Base-by-base conservation (phyloP, 768 basidiomycete genomes). In the Leccinum aurantiacum region DNA sequence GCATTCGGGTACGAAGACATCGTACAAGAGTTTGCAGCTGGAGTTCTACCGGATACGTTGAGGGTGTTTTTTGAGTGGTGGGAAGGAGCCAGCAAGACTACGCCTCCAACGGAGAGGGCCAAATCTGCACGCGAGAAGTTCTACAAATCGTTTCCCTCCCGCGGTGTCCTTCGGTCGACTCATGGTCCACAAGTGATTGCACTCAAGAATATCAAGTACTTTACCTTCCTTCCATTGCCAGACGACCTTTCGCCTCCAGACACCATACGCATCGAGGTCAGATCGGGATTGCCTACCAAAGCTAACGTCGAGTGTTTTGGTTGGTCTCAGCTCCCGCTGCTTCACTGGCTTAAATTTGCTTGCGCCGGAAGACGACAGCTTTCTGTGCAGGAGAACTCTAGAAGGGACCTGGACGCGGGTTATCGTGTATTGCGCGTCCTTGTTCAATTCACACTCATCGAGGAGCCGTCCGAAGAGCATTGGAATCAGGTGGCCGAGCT, bases 191-290 rank as follows among this genome's bases (percentile, higher is more conserved):
- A 9, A 50, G 35, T 11, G 22, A 56, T 56, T 27, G 71, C 79
- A 1, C 84, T 96, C 65, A 79, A 78, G 69, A 84, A 83, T 2
- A 90, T 87, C 69, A 80, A 80, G 58, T 77, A 77, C 9, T 78
- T 81, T 15, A 76, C 77, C 22, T 76, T 77, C 11, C 75, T 78
- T n/a, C 84, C 93, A 15, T 87, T 90, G 3, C 58, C 75, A 3
- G 89, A 92, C 58, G 85, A 90, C 14, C 93, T 93, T 5, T 76
- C 94, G 7, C 95, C 94, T 5, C 73, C 76, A 1, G 79, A 89
- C 63, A 84, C 91, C 3, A 78, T 98, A 0, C 91, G 91, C 1
- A 75, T 87, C 53, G 76, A 74, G 9, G 73, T 95, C 54, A 86
- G 87, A 62, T 83, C 82, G 56, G 69, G 78, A 22, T 78, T 92